Conservation (phyloP, 805 yeast genomes). For the Pichia pseudocactophila region DNA sequence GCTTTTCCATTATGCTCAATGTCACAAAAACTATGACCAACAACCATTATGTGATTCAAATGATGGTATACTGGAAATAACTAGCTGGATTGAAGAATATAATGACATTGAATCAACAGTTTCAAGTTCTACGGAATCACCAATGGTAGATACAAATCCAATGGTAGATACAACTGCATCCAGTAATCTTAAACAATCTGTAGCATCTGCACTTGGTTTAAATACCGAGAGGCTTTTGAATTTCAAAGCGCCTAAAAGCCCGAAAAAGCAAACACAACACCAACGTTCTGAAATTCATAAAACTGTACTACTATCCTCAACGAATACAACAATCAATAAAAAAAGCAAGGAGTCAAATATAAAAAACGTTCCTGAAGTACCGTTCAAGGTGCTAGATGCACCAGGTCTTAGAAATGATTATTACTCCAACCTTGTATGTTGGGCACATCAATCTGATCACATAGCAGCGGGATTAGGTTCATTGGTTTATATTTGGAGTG, state of each 20-base stretch:
- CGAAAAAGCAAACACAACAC: conserved; percentile 7
- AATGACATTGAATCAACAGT: neutral
- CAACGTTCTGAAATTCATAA: no score
- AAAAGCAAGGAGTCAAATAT: no score
- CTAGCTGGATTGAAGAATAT: no score
- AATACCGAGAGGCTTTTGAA: conserved; percentile 35
- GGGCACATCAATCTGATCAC: conserved; percentile 46
- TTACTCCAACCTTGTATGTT: conserved; percentile 65
- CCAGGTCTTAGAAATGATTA: conserved; percentile 70
- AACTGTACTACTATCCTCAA: no score
- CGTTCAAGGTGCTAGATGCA: conserved; percentile 53
- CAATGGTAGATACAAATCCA: neutral
- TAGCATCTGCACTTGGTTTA: conserved; percentile 45
- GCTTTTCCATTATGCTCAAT: conserved; percentile 1
- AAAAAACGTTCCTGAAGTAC: conserved; percentile 27
- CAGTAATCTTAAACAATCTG: conserved; percentile 27
- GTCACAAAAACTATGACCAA: no score
- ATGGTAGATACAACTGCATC: neutral
- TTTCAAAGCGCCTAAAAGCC: conserved; percentile 20
- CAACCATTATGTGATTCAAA: no score
- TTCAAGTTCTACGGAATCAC: neutral
- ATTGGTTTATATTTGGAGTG: conserved; percentile 57
- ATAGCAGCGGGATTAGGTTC: conserved; percentile 61
- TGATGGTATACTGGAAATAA: no score
- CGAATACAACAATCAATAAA: no score